Base-by-base conservation (phyloP, 2,329 filamentous ascomycete genomes). In the Pseudocercospora fijiensis region DNA sequence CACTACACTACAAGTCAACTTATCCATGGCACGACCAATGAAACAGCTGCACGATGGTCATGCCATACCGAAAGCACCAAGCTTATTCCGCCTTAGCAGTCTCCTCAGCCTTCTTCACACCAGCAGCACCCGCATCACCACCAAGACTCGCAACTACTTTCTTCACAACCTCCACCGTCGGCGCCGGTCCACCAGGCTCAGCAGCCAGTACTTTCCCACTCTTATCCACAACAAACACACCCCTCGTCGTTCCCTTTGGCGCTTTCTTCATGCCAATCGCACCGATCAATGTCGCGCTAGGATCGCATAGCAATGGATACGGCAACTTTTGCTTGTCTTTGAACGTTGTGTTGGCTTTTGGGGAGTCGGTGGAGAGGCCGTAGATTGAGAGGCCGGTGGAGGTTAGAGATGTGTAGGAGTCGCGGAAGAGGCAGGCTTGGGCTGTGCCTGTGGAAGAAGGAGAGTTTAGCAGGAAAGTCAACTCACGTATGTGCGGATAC, bases 281-380 rank as follows among this genome's bases (percentile, higher is more conserved):
- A 11, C 78, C 82, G 72, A 98, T 96, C 64, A 99, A 84, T 2
- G 86, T 87, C 27, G 84, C 86, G 58, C 81, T 79, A 5, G 88
- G 85, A 77, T 99, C 93, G 80, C 93, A 98, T 45, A 99, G 85
- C 52, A 99, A 86, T 37, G 90, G 82, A 78, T 96, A 99, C 4
- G 89, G 91, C 60, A 98, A 85, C 67, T 90, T 91, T 78, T 98
- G 91, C 82, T 96, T 96, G 45, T 87, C 88, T 79, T 92, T 90
- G 85, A 98, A 99, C 52, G 87, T 91, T 24, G 91, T 93, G 82
- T 99, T 99, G 73, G 92, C 87, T 80, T 95, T 96, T 73, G 92
- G 88, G 55, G 88, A 90, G 81, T 98, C 95, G 71, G 86, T 86
- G 66, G 91, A 96, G 57, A 99, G 87, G 61, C 95, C 95, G 77